These are phyloP conservation scores for Camellia sinensis DNA, from an alignment of 148 eudicot species.

Conservation along the genomic window DNA sequence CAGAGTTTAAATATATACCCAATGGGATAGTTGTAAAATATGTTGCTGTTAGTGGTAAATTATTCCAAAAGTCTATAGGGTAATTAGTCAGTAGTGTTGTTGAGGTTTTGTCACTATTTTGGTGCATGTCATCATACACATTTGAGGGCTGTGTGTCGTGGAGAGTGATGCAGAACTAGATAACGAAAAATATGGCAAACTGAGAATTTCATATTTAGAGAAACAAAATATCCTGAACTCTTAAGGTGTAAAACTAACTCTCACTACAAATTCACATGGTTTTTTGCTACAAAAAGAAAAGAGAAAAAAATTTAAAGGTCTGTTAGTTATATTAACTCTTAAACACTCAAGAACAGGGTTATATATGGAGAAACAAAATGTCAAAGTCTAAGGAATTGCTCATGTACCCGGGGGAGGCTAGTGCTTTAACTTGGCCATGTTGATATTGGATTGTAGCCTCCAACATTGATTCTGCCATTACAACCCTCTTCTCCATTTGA, in stretches of 20 bases:
- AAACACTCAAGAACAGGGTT: background rate
- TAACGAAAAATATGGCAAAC: background rate
- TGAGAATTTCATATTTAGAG: background rate
- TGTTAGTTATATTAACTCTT: background rate
- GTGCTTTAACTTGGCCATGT: constrained; percentile 67
- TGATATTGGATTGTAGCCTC: constrained; percentile 81
- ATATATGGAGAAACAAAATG: background rate
- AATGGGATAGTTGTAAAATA: background rate
- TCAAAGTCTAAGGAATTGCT: background rate
- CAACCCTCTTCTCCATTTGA: constrained; percentile 74
- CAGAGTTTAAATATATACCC: background rate
- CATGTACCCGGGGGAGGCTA: constrained; percentile 63
- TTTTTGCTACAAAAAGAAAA: background rate
- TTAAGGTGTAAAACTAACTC: background rate
- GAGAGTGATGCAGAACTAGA: background rate
- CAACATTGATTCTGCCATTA: constrained; percentile 77
- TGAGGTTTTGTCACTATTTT: background rate
- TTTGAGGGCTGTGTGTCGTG: background rate
- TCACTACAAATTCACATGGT: background rate
- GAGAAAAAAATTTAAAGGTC: background rate
- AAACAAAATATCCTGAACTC: too few relatives aligned
- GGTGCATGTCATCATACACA: background rate
- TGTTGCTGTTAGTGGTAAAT: background rate
- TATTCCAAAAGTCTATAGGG: background rate
- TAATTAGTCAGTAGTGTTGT: background rate